Percentiles rank a stretch among this genome's conserved stretches.
Evolutionary conservation across 495 filamentous ascomycete genomes (phyloP).

Genomic region (Podospora tetraspora): DNA sequence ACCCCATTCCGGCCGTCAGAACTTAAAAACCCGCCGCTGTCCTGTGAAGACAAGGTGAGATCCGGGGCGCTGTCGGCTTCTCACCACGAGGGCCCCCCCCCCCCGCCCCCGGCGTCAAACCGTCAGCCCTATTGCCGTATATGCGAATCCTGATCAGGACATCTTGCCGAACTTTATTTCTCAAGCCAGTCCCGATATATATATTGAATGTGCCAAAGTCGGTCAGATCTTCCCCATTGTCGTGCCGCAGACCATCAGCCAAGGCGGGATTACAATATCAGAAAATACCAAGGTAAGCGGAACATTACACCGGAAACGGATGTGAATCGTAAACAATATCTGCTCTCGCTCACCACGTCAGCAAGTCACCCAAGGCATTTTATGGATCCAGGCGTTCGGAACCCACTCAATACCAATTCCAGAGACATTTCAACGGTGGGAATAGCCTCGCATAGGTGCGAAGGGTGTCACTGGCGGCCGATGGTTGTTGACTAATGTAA

Average conservation of each 20-base stretch:
- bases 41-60: neutral
- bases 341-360: too few relatives aligned
- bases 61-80: neutral
- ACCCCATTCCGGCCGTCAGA: neutral
- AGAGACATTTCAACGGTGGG: too few relatives aligned
- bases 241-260: neutral
- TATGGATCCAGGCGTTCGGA: too few relatives aligned
- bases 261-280: too few relatives aligned
- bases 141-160: neutral
- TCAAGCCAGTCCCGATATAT: neutral
- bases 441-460: too few relatives aligned
- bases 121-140: neutral
- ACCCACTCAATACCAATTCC: too few relatives aligned
- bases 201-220: neutral
- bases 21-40: neutral
- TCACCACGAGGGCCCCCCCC: neutral
- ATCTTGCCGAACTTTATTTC: neutral
- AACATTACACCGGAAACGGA: too few relatives aligned
- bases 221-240: neutral
- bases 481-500: too few relatives aligned
- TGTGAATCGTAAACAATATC: too few relatives aligned
- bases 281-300: too few relatives aligned
- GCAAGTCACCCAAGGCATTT: too few relatives aligned
- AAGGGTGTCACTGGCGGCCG: too few relatives aligned
- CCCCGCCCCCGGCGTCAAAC: neutral